Conservation (phyloP, 352 stramenopile genomes). For the Pythium pyrilobum region DNA sequence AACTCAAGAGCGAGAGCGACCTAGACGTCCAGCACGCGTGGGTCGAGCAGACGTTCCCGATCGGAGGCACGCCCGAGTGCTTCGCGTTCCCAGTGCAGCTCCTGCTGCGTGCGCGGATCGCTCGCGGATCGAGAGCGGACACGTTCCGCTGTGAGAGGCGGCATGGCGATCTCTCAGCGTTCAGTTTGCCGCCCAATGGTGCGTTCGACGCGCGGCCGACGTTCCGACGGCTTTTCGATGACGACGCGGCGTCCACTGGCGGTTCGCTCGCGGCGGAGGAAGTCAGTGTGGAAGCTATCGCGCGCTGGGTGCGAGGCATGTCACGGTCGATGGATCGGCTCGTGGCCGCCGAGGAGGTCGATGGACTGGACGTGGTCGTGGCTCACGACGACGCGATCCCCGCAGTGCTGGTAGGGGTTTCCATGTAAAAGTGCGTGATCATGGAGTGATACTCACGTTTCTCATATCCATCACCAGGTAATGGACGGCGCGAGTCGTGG, state of each 20-base stretch:
- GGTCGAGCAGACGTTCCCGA: constrained; percentile 38
- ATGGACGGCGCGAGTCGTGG: not conserved
- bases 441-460: not conserved
- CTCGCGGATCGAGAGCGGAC: not conserved
- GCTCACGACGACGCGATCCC: not conserved
- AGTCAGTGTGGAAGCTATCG: not conserved
- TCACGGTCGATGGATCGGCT: constrained; percentile 5
- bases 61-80: constrained; percentile 22
- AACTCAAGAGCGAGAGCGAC: constrained; percentile 19
- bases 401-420: constrained; percentile 5
- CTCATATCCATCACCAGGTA: not conserved
- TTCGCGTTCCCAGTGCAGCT: constrained; percentile 38
- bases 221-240: constrained; percentile 35
- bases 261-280: too few relatives aligned
- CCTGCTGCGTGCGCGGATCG: constrained; percentile 25
- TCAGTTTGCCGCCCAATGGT: constrained; percentile 30
- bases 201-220: constrained; percentile 37
- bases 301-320: constrained; percentile 4
- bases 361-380: constrained; percentile 1
- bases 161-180: not conserved
- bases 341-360: constrained; percentile 1
- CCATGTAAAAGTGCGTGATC: not conserved
- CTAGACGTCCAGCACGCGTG: constrained; percentile 15
- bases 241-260: not conserved
- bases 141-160: not conserved